Evolutionary conservation across 345 rosid genomes (phyloP), one percentile per base, ranked within the genome.

Genomic region (Rhizophora apiculata): DNA sequence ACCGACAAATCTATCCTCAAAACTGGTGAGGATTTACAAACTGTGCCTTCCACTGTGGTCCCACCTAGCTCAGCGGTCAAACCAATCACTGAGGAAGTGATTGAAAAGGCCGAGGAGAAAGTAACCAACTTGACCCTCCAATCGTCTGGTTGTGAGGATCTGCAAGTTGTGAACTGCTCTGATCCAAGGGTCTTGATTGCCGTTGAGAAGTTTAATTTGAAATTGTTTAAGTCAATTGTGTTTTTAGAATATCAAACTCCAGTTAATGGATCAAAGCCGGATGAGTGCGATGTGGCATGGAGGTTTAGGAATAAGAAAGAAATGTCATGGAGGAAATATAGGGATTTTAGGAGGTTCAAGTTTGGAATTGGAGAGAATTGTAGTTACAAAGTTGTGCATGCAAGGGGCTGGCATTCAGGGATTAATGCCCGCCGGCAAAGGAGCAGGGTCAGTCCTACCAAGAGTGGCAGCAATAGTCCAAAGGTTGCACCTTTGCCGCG

Each of bases 261-360:
- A 0, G 91, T 89, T 30, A 85, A 81, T 39, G 97, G 97, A 31
- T 85, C 90, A 19, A 88, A 74, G 9, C 72, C 82, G 0, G 87
- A 86, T 73, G 94, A 88, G 72, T 92, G 96, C 67, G 98, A 94
- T 72, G 96, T 88, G 62, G 86, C 90, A 19, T 91, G 96, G 97
- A 91, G 86, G 69, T 91, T 94, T 73, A 84, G 97, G 83, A 94
- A 94, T 73, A 91, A 84, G 79, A 94, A 88, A 72, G 98, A 94
- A 80, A 94, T 86, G 74, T 94, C 96, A 0, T 94, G 97, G 98
- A 89, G 97, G 85, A 88, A 76, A 71, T 94, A 94, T 11, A 85
- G 95, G 77, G 96, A 94, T 80, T 91, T 94, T 66, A 82, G 97
- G 76, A 89, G 97, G 87, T 91, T 91, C 72, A 87, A 70, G 81